Base-by-base conservation (phyloP, 176 grass and related monocot genomes). In the Saccharum spontaneum region DNA sequence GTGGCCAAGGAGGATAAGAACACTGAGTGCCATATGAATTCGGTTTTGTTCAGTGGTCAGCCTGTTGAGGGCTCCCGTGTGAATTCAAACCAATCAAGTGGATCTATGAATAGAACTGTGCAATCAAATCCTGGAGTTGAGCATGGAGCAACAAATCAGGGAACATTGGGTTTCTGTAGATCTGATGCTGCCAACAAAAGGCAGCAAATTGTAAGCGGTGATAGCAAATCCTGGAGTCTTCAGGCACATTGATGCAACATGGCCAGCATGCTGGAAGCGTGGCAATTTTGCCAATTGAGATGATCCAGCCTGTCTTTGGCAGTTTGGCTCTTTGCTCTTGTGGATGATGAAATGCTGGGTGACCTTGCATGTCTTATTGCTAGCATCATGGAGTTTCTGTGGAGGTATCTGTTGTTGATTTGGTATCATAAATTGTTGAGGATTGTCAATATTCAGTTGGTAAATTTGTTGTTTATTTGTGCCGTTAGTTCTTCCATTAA, bases 341-440 rank as follows among this genome's bases (percentile, higher is more conserved):
- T 98, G 75, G 93, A 98, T 78, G 96, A 98, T 85, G 93, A 98
- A 90, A 94, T 94, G 93, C 91, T 85, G 39, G 86, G 85, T 81
- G 96, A 94, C 28, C 96, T 88, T 79, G 79, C 87, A 61, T 98
- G 93, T 83, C 87, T 95, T 82, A 83, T 94, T 84, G 67, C 88
- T 70, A 82, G 92, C 84, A 89, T 94, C 82, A 69, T 95, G 34
- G 93, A 98, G 86, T 94, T 92, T 81, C 33, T 98, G 60, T 84
- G 77, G 73, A 92, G 96, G 96, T 95, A 90, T 76, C 69, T 74
- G 6, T 69, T 91, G 13, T 84, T 77, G 38, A 62, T 55, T 78
- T 85, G 72, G 38, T 73, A 31, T 77, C 20, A 49, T 57, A 64
- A 84, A 67, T 60, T 68, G 63, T 46, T 72, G 44, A 72, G 7